phyloP scores from a whole-genome alignment of 2,329 filamentous ascomycete species.

The Trichoderma sp. region DNA sequence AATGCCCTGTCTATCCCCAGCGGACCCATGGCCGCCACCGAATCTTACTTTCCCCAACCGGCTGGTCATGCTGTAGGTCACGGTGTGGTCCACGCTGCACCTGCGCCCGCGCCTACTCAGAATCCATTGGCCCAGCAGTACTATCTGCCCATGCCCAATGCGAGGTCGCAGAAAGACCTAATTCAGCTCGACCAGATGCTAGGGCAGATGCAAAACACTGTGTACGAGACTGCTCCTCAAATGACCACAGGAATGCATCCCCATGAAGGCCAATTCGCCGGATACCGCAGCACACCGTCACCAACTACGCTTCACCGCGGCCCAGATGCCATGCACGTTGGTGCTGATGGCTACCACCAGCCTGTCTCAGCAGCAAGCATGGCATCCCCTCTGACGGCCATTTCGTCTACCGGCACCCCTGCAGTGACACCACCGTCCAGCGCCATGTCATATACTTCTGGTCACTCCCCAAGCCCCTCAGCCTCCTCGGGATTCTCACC shows the following conservation, averaged over 20 bases:
- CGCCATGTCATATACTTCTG: conserved; percentile 74
- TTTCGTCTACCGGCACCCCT: conserved; percentile 68
- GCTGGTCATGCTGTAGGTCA: conserved; percentile 50
- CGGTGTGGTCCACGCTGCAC: conserved; percentile 28
- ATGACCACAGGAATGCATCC: conserved; percentile 79
- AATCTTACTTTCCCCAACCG: conserved; percentile 52
- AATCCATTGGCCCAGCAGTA: conserved; percentile 68
- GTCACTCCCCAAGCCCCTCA: conserved; percentile 74
- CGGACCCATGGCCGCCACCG: conserved; percentile 44
- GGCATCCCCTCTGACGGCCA: conserved; percentile 60
- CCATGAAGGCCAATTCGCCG: conserved; percentile 63
- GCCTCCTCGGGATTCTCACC: conserved; percentile 67
- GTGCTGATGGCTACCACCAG: conserved; percentile 37
- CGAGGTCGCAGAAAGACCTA: conserved; percentile 91
- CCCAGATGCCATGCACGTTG: conserved; percentile 37
- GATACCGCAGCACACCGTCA: conserved; percentile 60
- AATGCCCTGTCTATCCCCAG: conserved; percentile 65
- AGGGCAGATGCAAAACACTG: conserved; percentile 92
- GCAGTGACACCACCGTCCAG: conserved; percentile 76
- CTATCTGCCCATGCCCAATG: conserved; percentile 80
- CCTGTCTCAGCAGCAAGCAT: conserved; percentile 56
- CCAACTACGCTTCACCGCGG: conserved; percentile 46
- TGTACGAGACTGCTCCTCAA: conserved; percentile 88
- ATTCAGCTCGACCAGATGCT: conserved; percentile 93
- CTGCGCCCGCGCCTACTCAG: conserved; percentile 61